Conservation (phyloP, 2,329 filamentous ascomycete species). For the Paracorniculantispora psalliotae region DNA sequence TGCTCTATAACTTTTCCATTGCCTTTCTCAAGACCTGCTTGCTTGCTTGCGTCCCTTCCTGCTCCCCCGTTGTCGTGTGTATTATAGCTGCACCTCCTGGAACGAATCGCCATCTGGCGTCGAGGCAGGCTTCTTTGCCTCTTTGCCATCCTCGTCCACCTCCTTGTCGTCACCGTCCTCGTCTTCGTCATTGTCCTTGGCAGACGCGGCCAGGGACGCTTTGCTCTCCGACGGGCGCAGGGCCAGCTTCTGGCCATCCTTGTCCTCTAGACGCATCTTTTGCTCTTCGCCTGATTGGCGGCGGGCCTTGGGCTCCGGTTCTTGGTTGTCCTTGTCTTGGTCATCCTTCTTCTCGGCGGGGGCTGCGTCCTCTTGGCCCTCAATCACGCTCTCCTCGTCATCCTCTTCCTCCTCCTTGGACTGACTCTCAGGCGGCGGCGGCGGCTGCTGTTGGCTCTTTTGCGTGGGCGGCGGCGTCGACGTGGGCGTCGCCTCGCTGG, state of each 20-base stretch:
- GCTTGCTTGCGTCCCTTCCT: not conserved
- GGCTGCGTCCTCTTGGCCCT: constrained; percentile 17
- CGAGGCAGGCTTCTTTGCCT: constrained; percentile 33
- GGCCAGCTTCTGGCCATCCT: constrained; percentile 49
- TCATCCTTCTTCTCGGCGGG: constrained; percentile 23
- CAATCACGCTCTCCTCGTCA: constrained; percentile 19
- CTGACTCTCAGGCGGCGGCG: constrained; percentile 14
- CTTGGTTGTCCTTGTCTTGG: constrained; percentile 17
- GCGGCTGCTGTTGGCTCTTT: constrained; percentile 29
- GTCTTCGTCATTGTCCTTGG: constrained; percentile 25
- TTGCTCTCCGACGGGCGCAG: constrained; percentile 34
- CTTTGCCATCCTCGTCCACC: constrained; percentile 28
- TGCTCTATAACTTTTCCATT: not conserved
- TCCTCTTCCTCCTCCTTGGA: constrained; percentile 17
- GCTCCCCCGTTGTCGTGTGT: not conserved
- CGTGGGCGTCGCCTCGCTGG: constrained; percentile 28
- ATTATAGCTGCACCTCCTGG: constrained; percentile 57
- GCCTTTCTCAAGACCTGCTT: not conserved
- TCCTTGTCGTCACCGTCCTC: constrained; percentile 27
- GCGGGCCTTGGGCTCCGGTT: constrained; percentile 33
- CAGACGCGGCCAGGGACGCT: constrained; percentile 19
- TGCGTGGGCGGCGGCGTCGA: constrained; percentile 25
- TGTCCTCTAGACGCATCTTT: constrained; percentile 52
- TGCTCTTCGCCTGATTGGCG: constrained; percentile 41
- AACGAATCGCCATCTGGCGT: constrained; percentile 57